Base-by-base conservation (phyloP, 2,329 filamentous ascomycete species). In the Alternaria incomplexa region DNA sequence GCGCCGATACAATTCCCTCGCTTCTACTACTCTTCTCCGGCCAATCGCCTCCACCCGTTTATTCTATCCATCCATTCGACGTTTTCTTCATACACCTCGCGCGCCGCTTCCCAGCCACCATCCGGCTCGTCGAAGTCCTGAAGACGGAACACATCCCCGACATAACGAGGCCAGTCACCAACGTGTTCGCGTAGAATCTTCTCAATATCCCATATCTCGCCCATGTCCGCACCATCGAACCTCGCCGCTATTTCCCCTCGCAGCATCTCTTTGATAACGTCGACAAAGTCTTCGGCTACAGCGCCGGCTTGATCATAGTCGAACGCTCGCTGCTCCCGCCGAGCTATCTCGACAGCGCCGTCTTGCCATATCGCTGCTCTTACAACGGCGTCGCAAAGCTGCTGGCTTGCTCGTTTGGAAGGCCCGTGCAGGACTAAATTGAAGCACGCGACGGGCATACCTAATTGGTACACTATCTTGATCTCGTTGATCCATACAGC, bases 291-390 rank as follows among this genome's bases (percentile, higher is more conserved):
- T 32, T 57, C 55, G 12, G 44, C 22, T 20, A 48, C 11, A 13
- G 23, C 23, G 23, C 23, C 23, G 23, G 5, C 23, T 23, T 4
- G 6, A 23, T 23, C 23, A 23, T 23, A 23, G 6, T 23, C 23
- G 6, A 23, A 23, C 23, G 6, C 23, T 23, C 23, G 8, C 26
- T 28, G 17, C 6, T 48, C 25, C 7, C 54, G 43, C 13, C 54
- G 54, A 15, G 44, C 44, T 3, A 57, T 2, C 3, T 57, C 54
- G 0, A 22, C 0, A 3, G 20, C 22, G n/a, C 54, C 44, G 0
- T 57, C 44, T 12, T 28, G 44, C 54, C 54, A 48, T 23, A 57
- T 57, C 22, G 54, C 54, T n/a, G 44, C 54, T 47, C n/a, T 10
- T 1, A 48, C 7, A 4, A 48, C 22, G 12, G 40, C 44, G n/a